Evolutionary conservation across 768 basidiomycete species (phyloP).

Genomic region (Ramaria sp.): DNA sequence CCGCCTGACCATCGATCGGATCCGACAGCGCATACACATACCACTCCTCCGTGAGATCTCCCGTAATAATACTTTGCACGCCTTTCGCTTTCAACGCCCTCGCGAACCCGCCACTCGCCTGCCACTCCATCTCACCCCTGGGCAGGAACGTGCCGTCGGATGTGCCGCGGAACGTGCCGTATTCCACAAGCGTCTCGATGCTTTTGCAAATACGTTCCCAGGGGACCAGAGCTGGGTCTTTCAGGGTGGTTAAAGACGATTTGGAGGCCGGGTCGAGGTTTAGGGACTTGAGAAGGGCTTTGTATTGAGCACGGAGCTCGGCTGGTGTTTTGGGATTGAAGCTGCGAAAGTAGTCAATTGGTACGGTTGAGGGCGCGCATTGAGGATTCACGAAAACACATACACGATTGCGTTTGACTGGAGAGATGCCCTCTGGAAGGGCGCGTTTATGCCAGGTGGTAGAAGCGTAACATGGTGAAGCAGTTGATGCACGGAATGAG

Average conservation of each 20-base stretch:
- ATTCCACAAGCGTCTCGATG: conserved; percentile 45
- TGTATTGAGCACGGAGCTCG: conserved; percentile 51
- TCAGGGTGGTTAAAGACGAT: conserved; percentile 38
- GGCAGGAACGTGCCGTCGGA: conserved; percentile 51
- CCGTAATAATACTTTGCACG: conserved; percentile 49
- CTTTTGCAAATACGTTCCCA: conserved; percentile 39
- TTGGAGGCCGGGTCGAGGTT: conserved; percentile 41
- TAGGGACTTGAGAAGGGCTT: conserved; percentile 47
- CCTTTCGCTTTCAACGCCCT: conserved; percentile 43
- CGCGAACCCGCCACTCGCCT: conserved; percentile 50
- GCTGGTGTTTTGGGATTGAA: conserved; percentile 47
- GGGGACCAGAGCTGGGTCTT: conserved; percentile 36
- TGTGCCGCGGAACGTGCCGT: conserved; percentile 61
- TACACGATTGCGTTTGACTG: conserved; percentile 71
- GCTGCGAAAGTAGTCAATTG: no score
- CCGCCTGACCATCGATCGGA: conserved; percentile 35
- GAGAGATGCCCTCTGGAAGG: conserved; percentile 53
- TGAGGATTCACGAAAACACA: not conserved
- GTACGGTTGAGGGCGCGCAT: not conserved
- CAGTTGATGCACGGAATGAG: conserved; percentile 65
- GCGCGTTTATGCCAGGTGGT: conserved; percentile 42
- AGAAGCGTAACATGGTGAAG: conserved; percentile 59
- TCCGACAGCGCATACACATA: conserved; percentile 66
- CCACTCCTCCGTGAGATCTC: conserved; percentile 68
- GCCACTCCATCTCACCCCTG: conserved; percentile 53